Evolutionary conservation across 257 asterid genomes (phyloP).

Genomic region (Anisodus acutangulus): DNA sequence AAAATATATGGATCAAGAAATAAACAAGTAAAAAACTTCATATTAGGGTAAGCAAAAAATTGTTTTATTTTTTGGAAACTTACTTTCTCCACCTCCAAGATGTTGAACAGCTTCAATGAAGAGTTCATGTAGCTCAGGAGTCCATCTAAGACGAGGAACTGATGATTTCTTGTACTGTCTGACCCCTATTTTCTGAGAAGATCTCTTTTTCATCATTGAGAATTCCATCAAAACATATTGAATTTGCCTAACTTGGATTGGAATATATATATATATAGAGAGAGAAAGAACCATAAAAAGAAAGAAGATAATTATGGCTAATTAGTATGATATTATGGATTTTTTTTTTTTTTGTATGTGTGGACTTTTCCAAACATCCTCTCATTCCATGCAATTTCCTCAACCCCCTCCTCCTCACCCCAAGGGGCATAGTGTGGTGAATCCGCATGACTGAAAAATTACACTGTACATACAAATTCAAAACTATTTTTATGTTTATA

Average conservation of each 20-base stretch:
- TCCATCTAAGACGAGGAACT: conserved; percentile 46
- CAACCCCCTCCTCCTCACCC: background rate
- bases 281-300: background rate
- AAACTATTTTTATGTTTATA: background rate
- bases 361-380: conserved; percentile 21
- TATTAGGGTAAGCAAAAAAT: background rate
- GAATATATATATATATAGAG: background rate
- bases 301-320: conserved; percentile 23
- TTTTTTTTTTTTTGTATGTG: conserved; percentile 29
- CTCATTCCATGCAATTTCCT: conserved; percentile 22
- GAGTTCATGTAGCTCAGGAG: conserved; percentile 45
- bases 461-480: background rate
- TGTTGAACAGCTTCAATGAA: conserved; percentile 41
- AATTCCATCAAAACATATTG: background rate
- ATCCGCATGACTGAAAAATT: background rate
- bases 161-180: conserved; percentile 43
- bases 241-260: background rate
- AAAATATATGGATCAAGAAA: background rate
- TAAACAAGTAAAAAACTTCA: background rate
- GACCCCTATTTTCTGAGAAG: conserved; percentile 22
- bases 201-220: background rate
- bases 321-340: conserved; percentile 27
- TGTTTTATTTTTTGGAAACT: background rate
- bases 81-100: conserved; percentile 45
- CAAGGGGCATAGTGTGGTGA: background rate